Percentiles rank a stretch among this genome's conserved stretches.
Evolutionary conservation across 768 basidiomycete species (phyloP).

Genomic region (Leucosporidium creatinivorum): DNA sequence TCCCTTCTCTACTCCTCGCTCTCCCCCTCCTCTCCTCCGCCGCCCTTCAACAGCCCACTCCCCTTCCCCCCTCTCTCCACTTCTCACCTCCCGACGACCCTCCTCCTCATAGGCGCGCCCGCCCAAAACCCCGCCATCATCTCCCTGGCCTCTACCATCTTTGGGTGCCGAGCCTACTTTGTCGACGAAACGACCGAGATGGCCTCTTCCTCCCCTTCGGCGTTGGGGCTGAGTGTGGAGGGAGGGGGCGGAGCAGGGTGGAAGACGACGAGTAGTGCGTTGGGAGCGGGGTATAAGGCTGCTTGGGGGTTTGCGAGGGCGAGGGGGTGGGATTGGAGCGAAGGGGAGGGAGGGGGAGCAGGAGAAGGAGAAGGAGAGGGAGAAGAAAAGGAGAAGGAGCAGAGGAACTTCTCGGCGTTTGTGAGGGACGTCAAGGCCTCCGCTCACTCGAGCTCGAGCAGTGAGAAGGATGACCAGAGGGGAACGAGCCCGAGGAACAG

Average conservation of each 20-base stretch:
- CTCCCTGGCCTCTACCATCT: conserved; percentile 13
- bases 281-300: conserved; percentile 26
- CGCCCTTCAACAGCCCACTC: neutral
- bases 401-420: neutral
- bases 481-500: neutral
- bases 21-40: neutral
- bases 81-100: conserved; percentile 1
- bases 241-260: neutral
- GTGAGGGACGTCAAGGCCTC: neutral
- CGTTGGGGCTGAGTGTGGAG: too few species aligned
- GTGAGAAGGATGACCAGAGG: neutral
- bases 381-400: too few species aligned
- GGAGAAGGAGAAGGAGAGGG: neutral
- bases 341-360: too few species aligned
- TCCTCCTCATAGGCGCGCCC: conserved; percentile 17
- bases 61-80: conserved; percentile 7
- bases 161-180: conserved; percentile 8
- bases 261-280: conserved; percentile 5
- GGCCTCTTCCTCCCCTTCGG: too few species aligned
- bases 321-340: neutral
- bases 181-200: neutral
- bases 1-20: conserved; percentile 8
- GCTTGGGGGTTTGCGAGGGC: conserved; percentile 9
- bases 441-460: neutral
- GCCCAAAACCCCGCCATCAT: conserved; percentile 15